Evolutionary conservation across 192 early-diverging fungal species (phyloP).

Genomic region (Rhizophlyctis rosea): DNA sequence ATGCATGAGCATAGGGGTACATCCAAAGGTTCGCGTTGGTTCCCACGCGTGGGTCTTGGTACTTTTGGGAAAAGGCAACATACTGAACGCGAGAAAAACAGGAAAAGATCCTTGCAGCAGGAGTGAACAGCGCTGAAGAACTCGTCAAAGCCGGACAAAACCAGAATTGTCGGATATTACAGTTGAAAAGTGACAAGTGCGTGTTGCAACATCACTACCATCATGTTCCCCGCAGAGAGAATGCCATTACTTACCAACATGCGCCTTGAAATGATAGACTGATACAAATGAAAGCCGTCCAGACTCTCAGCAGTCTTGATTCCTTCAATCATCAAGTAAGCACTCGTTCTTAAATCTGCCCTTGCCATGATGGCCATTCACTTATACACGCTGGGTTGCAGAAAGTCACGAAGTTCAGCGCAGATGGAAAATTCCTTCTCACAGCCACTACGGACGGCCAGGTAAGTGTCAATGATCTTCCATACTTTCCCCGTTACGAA

Average conservation of each 20-base stretch:
- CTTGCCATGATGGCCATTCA: neutral
- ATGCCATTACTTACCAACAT: too few relatives aligned
- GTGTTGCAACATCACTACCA: too few relatives aligned
- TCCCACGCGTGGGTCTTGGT: too few relatives aligned
- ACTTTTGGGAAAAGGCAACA: too few relatives aligned
- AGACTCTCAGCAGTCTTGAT: slow-evolving; percentile 52
- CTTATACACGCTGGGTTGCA: neutral
- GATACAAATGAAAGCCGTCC: slow-evolving; percentile 26
- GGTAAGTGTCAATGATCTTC: slow-evolving; percentile 40
- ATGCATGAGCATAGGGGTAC: slow-evolving; percentile 73
- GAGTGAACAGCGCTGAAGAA: slow-evolving; percentile 66
- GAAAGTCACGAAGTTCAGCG: slow-evolving; percentile 58
- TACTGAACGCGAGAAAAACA: slow-evolving; percentile 21
- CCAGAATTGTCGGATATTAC: slow-evolving; percentile 75
- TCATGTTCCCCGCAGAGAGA: too few relatives aligned
- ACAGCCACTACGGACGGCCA: slow-evolving; percentile 71
- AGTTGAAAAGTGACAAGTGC: slow-evolving; percentile 53
- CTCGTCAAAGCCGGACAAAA: slow-evolving; percentile 69
- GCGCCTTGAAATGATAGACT: too few relatives aligned
- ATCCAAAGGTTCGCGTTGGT: slow-evolving; percentile 65
- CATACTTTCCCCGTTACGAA: too few relatives aligned
- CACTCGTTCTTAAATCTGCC: neutral
- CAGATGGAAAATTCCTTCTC: slow-evolving; percentile 61
- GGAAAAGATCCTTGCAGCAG: slow-evolving; percentile 60
- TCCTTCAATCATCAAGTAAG: slow-evolving; percentile 56